Percentiles rank a stretch among this genome's conserved stretches.
phyloP scores from a whole-genome alignment of 352 stramenopile species.

The Phytophthora tubulina region DNA sequence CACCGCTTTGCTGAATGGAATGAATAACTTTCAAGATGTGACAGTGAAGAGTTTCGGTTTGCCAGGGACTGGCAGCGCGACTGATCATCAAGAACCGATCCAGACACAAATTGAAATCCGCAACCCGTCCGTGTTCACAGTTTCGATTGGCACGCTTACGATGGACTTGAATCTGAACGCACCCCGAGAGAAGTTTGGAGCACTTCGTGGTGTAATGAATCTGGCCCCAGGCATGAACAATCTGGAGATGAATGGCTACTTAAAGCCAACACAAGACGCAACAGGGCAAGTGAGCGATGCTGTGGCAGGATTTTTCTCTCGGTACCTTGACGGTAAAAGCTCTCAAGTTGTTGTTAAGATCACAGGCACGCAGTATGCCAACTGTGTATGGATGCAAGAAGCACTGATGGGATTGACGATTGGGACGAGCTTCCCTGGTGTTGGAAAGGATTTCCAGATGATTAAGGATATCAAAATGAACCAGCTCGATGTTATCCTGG shows the following conservation, averaged over 20 bases:
- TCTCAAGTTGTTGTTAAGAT: constrained; percentile 70
- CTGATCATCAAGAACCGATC: constrained; percentile 58
- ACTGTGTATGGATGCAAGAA: constrained; percentile 73
- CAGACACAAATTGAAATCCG: constrained; percentile 67
- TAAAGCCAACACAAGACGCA: constrained; percentile 59
- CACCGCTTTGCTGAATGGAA: constrained; percentile 56
- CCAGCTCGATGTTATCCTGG: constrained; percentile 72
- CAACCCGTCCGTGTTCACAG: constrained; percentile 78
- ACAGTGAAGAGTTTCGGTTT: constrained; percentile 68
- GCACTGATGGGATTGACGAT: constrained; percentile 74
- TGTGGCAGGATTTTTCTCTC: constrained; percentile 74
- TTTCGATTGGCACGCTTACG: constrained; percentile 66
- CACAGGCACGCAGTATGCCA: constrained; percentile 50
- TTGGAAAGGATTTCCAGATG: constrained; percentile 64
- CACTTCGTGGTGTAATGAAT: constrained; percentile 65
- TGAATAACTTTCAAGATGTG: constrained; percentile 74
- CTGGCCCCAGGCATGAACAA: constrained; percentile 60
- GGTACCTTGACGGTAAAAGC: constrained; percentile 63
- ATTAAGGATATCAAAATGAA: constrained; percentile 76
- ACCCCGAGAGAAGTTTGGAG: constrained; percentile 55
- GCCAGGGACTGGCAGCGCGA: constrained; percentile 51
- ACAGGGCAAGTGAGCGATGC: constrained; percentile 57
- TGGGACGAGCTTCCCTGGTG: constrained; percentile 68
- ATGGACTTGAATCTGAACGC: constrained; percentile 61
- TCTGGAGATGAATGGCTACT: constrained; percentile 53